Conservation (phyloP, 139 green algal species). For the Auxenochlorella pyrenoidosa region DNA sequence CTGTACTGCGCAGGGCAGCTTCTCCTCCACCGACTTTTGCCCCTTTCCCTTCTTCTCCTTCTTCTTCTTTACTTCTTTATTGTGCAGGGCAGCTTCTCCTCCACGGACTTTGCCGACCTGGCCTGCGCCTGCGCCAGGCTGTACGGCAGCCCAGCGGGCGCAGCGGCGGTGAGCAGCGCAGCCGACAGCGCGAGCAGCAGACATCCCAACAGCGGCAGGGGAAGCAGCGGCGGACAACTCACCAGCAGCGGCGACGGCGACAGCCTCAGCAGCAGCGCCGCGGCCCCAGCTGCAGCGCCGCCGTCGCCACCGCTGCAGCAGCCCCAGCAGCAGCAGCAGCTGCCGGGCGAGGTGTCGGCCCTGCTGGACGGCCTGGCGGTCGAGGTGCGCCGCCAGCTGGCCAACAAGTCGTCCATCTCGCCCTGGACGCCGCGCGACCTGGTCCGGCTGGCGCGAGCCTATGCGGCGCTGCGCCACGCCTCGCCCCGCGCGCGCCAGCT, state of each 20-base stretch:
- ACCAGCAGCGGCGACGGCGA: not conserved
- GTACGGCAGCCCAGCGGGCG: not conserved
- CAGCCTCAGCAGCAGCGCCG: not conserved
- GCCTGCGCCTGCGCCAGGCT: not conserved
- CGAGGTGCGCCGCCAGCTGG: conserved; percentile 49
- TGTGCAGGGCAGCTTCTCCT: not conserved
- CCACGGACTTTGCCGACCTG: conserved; percentile 44
- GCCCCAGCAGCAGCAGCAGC: not conserved
- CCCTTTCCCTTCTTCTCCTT: not conserved
- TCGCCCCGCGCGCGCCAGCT: conserved; percentile 28
- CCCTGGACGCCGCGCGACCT: conserved; percentile 57
- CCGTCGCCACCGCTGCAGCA: not conserved
- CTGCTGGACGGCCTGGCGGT: not conserved
- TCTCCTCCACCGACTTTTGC: too few species aligned
- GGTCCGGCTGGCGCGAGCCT: conserved; percentile 33
- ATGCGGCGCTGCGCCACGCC: not conserved
- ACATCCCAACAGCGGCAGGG: not conserved
- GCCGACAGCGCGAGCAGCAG: not conserved
- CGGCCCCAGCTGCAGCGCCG: not conserved
- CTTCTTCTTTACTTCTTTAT: not conserved
- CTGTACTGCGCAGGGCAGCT: not conserved
- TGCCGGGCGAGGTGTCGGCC: not conserved
- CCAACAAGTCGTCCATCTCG: conserved; percentile 49
- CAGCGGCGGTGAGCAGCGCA: not conserved
- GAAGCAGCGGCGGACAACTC: not conserved